Base-by-base conservation (phyloP, 2,329 filamentous ascomycete species). In the Geosmithia putterillii region DNA sequence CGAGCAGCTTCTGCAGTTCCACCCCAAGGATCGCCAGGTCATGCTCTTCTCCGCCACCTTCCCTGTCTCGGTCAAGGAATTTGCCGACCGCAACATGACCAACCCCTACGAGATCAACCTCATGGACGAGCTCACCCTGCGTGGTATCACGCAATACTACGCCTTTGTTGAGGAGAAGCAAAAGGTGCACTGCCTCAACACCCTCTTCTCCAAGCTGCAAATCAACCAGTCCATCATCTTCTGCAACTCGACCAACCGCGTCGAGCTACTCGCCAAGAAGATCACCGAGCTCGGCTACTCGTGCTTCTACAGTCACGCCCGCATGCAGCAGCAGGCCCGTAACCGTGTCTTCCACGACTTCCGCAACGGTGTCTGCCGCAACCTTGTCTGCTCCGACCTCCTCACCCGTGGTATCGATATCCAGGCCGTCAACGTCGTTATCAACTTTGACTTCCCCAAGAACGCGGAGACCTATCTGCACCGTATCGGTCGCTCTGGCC, bases 191-290 rank as follows among this genome's bases (percentile, higher is more conserved):
- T 98, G 92, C 63, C 70, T 98, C 51, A 98, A 98, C 70, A 98
- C 92, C 1, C 81, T 98, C 50, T 98, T 98, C 72, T 95, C 89
- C 54, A 95, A 95, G 66, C 79, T 98, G 15, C 90, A 98, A 66
- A 98, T 98, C 69, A 98, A 98, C 68, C 92, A 98, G 70, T 98
- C 94, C 49, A 98, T 98, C 69, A 98, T 98, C 61, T 98, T 98
- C 71, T 98, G 92, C 70, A 98, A 98, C 67, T 98, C 92, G 36
- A 98, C 92, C 43, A 96, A 96, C 64, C 86, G 92, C 51, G 92
- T 98, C 47, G 92, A 98, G 66, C 74, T 98, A 43, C 77, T 98
- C 21, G 92, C 92, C 42, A 98, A 98, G 74, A 98, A 98, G 66
- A 98, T 98, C 57, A 98, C 94, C 40, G 94, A 98, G 63, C 79